Evolutionary conservation across 768 basidiomycete species (phyloP).

Genomic region (Kwoniella dejecticola): DNA sequence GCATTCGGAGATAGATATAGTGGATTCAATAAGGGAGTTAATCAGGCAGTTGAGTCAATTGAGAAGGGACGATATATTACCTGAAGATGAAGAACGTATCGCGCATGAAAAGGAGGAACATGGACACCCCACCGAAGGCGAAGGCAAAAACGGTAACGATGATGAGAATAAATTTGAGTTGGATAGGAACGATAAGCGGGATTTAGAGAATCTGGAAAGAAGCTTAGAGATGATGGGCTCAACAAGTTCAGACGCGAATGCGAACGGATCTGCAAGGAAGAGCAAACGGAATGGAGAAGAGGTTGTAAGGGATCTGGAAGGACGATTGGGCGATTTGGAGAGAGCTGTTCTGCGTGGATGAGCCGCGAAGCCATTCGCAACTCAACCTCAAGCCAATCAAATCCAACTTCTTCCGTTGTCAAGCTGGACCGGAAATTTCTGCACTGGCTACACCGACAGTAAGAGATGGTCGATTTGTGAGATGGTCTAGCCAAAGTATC

Average conservation of each 20-base stretch:
- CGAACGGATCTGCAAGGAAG: not conserved
- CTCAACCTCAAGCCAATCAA: no score
- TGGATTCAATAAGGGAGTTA: constrained; percentile 60
- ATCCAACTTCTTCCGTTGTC: no score
- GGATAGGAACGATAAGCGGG: constrained; percentile 32
- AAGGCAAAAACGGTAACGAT: no score
- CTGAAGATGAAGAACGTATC: constrained; percentile 75
- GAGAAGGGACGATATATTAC: constrained; percentile 71
- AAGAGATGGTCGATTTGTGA: no score
- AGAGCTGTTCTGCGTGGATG: constrained; percentile 6
- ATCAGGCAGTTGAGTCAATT: constrained; percentile 64
- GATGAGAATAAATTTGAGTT: constrained; percentile 46
- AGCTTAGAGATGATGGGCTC: constrained; percentile 52
- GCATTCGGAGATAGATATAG: not conserved
- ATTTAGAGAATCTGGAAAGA: constrained; percentile 63
- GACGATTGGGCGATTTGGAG: constrained; percentile 26
- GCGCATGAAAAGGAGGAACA: constrained; percentile 64
- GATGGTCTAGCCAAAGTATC: no score
- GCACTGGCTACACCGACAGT: no score
- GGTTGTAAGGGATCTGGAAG: constrained; percentile 19
- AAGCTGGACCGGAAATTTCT: no score
- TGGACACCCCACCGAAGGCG: constrained; percentile 11
- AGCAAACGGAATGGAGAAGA: constrained; percentile 15
- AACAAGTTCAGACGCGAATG: constrained; percentile 7
- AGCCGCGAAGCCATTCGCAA: no score